Conservation (phyloP, 257 asterid species). For the Ligustrum vulgare region DNA sequence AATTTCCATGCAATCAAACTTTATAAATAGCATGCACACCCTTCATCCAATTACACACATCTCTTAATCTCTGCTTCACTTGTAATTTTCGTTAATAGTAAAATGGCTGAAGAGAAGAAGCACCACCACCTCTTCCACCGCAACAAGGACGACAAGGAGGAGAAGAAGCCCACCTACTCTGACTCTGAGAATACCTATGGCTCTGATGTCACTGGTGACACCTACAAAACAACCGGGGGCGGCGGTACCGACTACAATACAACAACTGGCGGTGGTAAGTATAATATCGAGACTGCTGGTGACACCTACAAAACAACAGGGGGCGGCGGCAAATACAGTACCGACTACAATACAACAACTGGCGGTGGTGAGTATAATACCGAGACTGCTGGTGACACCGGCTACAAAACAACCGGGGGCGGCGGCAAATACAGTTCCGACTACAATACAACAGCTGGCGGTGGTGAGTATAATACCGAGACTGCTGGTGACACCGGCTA, state of each 20-base stretch:
- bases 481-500: no score
- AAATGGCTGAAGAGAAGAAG: neutral
- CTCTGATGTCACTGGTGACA: no score
- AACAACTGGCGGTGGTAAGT: neutral
- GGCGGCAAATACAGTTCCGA: no score
- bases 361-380: no score
- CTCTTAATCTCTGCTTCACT: neutral
- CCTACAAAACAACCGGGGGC: no score
- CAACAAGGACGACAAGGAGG: neutral
- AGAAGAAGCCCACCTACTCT: slow-evolving; percentile 21
- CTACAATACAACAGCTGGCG: no score
- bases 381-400: no score
- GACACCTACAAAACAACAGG: neutral
- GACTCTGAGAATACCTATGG: neutral
- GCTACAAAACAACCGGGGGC: no score
- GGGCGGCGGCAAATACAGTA: no score
- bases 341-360: neutral
- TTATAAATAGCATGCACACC: neutral
- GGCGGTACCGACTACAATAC: neutral
- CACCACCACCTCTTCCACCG: slow-evolving; percentile 33
- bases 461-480: no score
- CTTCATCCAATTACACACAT: neutral
- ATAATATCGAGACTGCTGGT: neutral
- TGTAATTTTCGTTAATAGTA: neutral
- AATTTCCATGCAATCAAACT: neutral